Evolutionary conservation across 2,329 filamentous ascomycete species (phyloP).

Genomic region (Trichoderma pleuroti): DNA sequence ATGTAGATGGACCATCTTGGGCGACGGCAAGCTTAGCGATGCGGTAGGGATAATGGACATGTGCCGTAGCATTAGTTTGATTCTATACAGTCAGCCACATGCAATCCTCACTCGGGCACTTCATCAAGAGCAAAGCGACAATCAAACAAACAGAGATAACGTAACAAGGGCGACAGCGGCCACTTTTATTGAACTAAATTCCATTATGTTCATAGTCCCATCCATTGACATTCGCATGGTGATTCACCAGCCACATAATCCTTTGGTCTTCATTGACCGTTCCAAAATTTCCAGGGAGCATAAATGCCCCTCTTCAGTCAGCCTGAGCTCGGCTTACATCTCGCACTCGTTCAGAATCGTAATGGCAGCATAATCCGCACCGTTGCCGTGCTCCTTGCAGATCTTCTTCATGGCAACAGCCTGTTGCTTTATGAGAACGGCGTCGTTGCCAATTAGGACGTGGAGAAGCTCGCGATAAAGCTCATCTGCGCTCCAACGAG

Average conservation of each 20-base stretch:
- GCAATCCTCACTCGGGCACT: background rate
- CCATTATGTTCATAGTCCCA: background rate
- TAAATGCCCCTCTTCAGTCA: background rate
- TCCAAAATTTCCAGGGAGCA: background rate
- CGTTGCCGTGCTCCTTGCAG: constrained; percentile 19
- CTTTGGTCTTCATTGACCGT: background rate
- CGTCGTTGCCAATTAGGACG: constrained; percentile 21
- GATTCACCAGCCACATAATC: background rate
- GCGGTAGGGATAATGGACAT: background rate
- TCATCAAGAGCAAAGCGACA: background rate
- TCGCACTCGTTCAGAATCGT: constrained; percentile 24
- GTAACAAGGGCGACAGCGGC: background rate
- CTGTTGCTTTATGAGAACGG: constrained; percentile 16
- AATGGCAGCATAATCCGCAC: constrained; percentile 24
- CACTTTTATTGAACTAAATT: background rate
- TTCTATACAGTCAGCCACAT: background rate
- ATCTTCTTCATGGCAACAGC: constrained; percentile 15
- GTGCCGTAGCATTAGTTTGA: background rate
- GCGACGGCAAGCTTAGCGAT: background rate
- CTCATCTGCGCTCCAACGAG: constrained; percentile 26
- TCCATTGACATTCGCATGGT: background rate
- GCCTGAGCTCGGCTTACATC: background rate
- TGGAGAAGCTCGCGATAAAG: constrained; percentile 21
- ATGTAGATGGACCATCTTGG: background rate
- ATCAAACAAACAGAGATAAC: background rate